Conservation (phyloP, 148 eudicot genomes). For the Rhododendron vialii region DNA sequence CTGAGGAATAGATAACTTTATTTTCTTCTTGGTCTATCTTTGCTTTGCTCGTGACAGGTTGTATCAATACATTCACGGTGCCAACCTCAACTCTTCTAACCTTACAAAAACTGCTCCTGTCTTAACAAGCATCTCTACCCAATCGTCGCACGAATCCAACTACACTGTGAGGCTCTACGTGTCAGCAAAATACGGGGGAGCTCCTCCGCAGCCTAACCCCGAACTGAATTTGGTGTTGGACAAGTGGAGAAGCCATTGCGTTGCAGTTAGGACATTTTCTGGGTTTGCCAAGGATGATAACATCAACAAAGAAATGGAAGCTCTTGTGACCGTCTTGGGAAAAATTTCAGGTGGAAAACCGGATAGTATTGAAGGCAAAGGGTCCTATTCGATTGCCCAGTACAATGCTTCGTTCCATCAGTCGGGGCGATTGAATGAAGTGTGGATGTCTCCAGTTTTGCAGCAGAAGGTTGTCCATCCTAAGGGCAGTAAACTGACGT, state of each 20-base stretch:
- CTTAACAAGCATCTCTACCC: slow-evolving; percentile 16
- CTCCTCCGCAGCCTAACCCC: slow-evolving; percentile 15
- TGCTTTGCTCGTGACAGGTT: slow-evolving; percentile 2
- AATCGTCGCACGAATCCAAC: neutral
- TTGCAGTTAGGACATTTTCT: slow-evolving; percentile 19
- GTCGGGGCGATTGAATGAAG: slow-evolving; percentile 23
- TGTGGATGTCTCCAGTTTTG: slow-evolving; percentile 17
- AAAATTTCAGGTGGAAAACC: neutral
- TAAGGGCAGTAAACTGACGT: neutral
- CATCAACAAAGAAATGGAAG: slow-evolving; percentile 10
- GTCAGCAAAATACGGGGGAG: slow-evolving; percentile 1
- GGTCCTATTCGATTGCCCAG: slow-evolving; percentile 19
- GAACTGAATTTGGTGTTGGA: slow-evolving; percentile 12
- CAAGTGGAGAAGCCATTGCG: slow-evolving; percentile 13
- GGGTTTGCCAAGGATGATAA: slow-evolving; percentile 25
- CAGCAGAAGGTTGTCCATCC: slow-evolving; percentile 12
- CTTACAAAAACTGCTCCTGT: slow-evolving; percentile 17
- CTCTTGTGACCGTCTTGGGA: slow-evolving; percentile 4
- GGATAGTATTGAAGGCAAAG: neutral
- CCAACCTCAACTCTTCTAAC: slow-evolving; percentile 16
- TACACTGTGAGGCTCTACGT: slow-evolving; percentile 18
- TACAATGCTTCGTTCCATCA: slow-evolving; percentile 17
- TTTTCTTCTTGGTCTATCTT: neutral
- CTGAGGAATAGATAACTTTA: neutral
- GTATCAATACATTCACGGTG: slow-evolving; percentile 27